Evolutionary conservation across 305 asterid genomes (phyloP).

Genomic region (Fraxinus ornus): DNA sequence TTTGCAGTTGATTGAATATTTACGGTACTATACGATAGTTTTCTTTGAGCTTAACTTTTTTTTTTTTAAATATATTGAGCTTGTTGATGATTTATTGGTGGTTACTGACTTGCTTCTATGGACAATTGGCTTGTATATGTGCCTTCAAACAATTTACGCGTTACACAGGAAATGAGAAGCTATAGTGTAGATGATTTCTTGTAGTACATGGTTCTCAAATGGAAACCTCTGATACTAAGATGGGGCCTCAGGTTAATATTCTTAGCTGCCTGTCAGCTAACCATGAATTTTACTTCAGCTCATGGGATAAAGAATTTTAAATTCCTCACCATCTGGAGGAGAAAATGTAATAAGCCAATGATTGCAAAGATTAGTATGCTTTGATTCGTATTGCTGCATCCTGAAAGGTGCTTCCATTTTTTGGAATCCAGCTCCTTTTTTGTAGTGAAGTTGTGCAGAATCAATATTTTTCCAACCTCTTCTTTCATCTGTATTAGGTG

Average conservation of each 20-base stretch:
- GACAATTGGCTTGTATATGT: neutral
- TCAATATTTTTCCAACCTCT: neutral
- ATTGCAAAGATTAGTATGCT: neutral
- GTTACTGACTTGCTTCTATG: neutral
- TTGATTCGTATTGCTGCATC: neutral
- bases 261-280: neutral
- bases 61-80: neutral
- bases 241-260: neutral
- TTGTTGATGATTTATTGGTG: neutral
- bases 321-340: neutral
- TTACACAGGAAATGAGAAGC: neutral
- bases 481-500: neutral
- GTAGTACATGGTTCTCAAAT: neutral
- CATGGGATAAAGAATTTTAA: neutral
- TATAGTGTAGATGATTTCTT: neutral
- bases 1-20: slow-evolving; percentile 6
- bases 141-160: neutral
- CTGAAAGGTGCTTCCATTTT: neutral
- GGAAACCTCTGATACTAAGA: neutral
- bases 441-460: neutral
- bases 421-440: neutral
- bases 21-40: neutral
- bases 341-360: neutral
- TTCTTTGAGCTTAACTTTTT: neutral
- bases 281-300: neutral